phyloP scores from a whole-genome alignment of 345 rosid genomes.

The Arabis hirsuta region DNA sequence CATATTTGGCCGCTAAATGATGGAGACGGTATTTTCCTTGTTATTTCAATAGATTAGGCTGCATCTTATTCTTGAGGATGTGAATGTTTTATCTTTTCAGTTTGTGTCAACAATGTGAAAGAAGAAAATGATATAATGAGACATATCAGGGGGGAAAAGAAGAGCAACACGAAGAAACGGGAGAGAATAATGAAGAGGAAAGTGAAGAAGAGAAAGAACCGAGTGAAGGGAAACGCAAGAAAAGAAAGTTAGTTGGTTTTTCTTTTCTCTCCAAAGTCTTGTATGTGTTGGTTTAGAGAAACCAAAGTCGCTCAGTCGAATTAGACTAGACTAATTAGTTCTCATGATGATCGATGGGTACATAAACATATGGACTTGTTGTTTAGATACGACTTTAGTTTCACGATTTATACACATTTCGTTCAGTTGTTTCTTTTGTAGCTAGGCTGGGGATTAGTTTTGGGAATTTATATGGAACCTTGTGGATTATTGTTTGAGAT shows the following conservation, averaged over 20 bases:
- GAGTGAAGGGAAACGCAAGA: conserved; percentile 50
- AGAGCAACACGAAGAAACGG: conserved; percentile 45
- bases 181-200: conserved; percentile 41
- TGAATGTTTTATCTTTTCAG: conserved; percentile 29
- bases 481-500: too few relatives aligned
- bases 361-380: too few relatives aligned
- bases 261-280: conserved; percentile 8
- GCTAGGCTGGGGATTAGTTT: too few relatives aligned
- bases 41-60: background rate
- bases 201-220: conserved; percentile 31
- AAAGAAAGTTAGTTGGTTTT: conserved; percentile 48
- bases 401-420: too few relatives aligned
- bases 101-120: conserved; percentile 31
- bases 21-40: conserved; percentile 30
- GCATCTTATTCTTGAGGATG: background rate
- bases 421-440: too few relatives aligned
- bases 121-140: conserved; percentile 32
- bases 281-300: background rate
- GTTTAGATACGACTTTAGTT: too few relatives aligned
- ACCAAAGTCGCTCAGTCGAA: conserved; percentile 26
- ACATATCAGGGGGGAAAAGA: conserved; percentile 40
- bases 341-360: too few relatives aligned
- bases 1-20: conserved; percentile 72
- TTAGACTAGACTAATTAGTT: conserved; percentile 47
- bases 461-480: too few relatives aligned